phyloP scores from a whole-genome alignment of 345 rosid genomes.

The Lepidium sativum region DNA sequence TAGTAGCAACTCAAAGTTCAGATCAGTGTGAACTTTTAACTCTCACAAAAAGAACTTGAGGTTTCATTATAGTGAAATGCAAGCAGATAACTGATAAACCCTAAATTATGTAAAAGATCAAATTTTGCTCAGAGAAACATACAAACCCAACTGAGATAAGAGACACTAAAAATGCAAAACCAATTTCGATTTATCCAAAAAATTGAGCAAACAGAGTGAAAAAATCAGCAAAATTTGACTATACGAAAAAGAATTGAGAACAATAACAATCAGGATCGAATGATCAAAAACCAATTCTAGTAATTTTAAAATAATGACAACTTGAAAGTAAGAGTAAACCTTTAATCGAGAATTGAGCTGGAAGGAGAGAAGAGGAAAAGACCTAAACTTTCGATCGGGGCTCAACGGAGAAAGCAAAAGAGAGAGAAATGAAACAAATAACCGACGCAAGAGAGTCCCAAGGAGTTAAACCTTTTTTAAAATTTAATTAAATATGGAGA shows the following conservation, averaged over 20 bases:
- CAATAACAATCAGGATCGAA: background rate
- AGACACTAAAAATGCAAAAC: background rate
- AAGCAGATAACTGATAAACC: constrained; percentile 3
- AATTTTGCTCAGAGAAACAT: constrained; percentile 11
- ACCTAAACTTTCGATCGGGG: constrained; percentile 1
- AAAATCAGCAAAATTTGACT: background rate
- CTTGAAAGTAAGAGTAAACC: background rate
- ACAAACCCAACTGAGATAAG: constrained; percentile 16
- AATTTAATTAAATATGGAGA: background rate
- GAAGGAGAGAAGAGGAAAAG: constrained; percentile 6
- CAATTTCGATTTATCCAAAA: background rate
- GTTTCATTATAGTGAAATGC: background rate
- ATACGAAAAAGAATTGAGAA: background rate
- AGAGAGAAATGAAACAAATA: constrained; percentile 6
- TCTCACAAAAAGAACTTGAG: background rate
- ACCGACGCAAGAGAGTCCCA: constrained; percentile 14
- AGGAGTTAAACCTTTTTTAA: background rate
- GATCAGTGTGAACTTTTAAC: background rate
- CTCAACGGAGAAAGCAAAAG: background rate
- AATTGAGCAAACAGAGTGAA: background rate
- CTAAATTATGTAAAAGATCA: background rate
- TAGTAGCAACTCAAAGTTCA: background rate
- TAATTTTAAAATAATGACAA: background rate
- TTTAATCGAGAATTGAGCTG: constrained; percentile 12
- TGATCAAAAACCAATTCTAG: background rate